These are phyloP conservation scores for Skeletonema potamos DNA, from an alignment of 108 stramenopile genomes.

Conservation along the genomic window DNA sequence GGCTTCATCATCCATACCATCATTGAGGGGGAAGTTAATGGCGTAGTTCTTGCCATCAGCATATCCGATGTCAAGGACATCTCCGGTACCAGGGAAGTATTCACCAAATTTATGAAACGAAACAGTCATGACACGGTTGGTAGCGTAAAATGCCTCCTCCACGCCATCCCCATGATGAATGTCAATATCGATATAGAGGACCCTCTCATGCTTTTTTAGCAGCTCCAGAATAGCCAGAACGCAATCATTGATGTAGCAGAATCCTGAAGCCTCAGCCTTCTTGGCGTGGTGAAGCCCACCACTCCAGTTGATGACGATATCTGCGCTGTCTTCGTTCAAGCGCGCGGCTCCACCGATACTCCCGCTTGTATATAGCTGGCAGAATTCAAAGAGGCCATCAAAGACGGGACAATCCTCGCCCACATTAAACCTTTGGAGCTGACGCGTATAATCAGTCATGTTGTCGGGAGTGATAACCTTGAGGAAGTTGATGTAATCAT, in stretches of 20 bases:
- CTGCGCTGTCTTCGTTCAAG: conserved; percentile 88
- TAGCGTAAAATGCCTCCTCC: conserved; percentile 97
- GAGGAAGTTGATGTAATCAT: conserved; percentile 99
- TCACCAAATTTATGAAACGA: conserved; percentile 99
- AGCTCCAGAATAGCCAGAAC: conserved; percentile 98
- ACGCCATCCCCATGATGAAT: conserved; percentile 99
- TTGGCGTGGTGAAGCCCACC: conserved; percentile 99
- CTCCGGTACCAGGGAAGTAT: conserved; percentile 95
- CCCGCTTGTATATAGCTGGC: conserved; percentile 95
- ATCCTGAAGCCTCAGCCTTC: conserved; percentile 97
- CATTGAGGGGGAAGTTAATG: conserved; percentile 97
- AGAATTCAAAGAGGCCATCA: conserved; percentile 98
- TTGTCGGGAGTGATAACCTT: conserved; percentile 98
- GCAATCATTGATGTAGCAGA: conserved; percentile 99
- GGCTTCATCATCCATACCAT: conserved; percentile 92
- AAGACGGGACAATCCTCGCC: conserved; percentile 99
- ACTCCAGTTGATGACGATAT: conserved; percentile 99
- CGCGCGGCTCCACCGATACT: conserved; percentile 96
- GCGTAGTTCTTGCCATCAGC: conserved; percentile 95
- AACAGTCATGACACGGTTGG: conserved; percentile 98
- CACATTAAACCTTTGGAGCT: conserved; percentile 96
- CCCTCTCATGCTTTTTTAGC: conserved; percentile 97
- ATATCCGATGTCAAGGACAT: conserved; percentile 85
- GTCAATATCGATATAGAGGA: conserved; percentile 99
- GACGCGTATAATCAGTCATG: conserved; percentile 90